Percentiles rank a stretch among this genome's conserved stretches.
These are phyloP conservation scores for Penicillium maclennaniae DNA, from an alignment of 495 filamentous ascomycete genomes.

Conservation along the genomic window DNA sequence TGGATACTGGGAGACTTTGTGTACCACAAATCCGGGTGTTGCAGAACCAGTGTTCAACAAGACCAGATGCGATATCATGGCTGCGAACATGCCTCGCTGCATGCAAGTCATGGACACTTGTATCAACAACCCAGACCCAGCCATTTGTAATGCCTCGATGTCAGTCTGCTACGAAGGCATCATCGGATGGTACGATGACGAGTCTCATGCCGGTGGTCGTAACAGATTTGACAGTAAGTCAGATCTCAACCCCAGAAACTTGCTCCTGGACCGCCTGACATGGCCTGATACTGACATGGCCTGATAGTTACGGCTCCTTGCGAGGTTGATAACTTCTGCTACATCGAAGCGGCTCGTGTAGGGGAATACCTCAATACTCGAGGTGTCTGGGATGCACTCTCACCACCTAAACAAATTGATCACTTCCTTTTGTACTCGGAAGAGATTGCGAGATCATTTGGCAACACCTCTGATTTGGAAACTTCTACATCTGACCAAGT, in stretches of 20 bases:
- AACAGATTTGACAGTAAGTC: constrained; percentile 41
- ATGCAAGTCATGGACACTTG: constrained; percentile 33
- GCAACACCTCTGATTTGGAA: constrained; percentile 12
- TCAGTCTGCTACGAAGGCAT: constrained; percentile 32
- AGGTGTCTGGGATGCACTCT: background rate
- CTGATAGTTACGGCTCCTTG: background rate
- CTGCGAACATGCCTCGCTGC: constrained; percentile 39
- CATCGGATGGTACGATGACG: constrained; percentile 32
- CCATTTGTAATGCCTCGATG: constrained; percentile 24
- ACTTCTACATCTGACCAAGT: constrained; percentile 25
- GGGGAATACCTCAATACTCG: background rate
- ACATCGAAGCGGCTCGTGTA: background rate
- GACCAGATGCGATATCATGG: constrained; percentile 43
- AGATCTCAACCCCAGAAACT: background rate
- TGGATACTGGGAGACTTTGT: constrained; percentile 45
- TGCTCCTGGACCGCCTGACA: too few relatives aligned
- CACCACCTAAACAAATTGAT: background rate
- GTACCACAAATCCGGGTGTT: constrained; percentile 41
- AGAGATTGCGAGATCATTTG: background rate
- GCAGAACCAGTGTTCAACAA: constrained; percentile 37
- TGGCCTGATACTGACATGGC: background rate
- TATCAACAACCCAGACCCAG: constrained; percentile 24
- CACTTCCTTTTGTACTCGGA: background rate
- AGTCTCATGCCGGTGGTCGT: constrained; percentile 31
- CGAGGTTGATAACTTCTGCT: background rate